These are phyloP conservation scores for Usnea hakonensis DNA, from an alignment of 495 filamentous ascomycete species.

Conservation along the genomic window DNA sequence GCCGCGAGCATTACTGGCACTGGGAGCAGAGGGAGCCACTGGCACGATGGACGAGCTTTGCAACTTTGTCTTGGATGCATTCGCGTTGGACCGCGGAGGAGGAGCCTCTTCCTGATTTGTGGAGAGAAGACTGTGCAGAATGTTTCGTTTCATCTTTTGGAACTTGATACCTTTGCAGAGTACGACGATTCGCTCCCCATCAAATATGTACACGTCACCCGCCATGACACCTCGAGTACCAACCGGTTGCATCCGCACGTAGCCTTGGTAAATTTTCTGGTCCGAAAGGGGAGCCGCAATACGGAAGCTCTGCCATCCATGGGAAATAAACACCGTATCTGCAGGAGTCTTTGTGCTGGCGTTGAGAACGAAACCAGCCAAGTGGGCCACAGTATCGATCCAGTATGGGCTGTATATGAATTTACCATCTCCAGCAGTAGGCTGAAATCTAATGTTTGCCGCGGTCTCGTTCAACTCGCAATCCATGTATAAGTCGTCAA, in stretches of 20 bases:
- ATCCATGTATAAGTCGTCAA: constrained; percentile 39
- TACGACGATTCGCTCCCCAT: constrained; percentile 46
- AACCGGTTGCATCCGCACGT: constrained; percentile 52
- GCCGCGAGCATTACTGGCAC: constrained; percentile 35
- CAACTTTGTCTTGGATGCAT: neutral
- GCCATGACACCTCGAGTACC: constrained; percentile 42
- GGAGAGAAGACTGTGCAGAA: constrained; percentile 26
- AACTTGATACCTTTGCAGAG: constrained; percentile 47
- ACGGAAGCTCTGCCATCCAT: constrained; percentile 58
- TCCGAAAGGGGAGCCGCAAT: constrained; percentile 46
- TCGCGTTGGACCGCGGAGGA: constrained; percentile 15
- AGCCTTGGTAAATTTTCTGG: constrained; percentile 50
- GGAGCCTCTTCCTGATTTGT: constrained; percentile 35
- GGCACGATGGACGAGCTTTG: constrained; percentile 19
- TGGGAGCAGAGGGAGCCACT: constrained; percentile 26
- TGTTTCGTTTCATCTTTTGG: constrained; percentile 38
- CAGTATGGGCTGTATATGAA: constrained; percentile 35
- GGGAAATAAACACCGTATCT: constrained; percentile 55
- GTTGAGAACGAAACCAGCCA: constrained; percentile 54
- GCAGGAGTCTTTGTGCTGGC: constrained; percentile 51
- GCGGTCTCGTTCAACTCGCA: constrained; percentile 12
- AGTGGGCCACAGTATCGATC: constrained; percentile 38
- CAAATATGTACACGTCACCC: constrained; percentile 53
- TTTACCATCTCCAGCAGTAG: constrained; percentile 26
- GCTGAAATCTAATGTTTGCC: constrained; percentile 35